Evolutionary conservation across 1,284 basidiomycete genomes (phyloP).

Genomic region (Serendipita sp.): DNA sequence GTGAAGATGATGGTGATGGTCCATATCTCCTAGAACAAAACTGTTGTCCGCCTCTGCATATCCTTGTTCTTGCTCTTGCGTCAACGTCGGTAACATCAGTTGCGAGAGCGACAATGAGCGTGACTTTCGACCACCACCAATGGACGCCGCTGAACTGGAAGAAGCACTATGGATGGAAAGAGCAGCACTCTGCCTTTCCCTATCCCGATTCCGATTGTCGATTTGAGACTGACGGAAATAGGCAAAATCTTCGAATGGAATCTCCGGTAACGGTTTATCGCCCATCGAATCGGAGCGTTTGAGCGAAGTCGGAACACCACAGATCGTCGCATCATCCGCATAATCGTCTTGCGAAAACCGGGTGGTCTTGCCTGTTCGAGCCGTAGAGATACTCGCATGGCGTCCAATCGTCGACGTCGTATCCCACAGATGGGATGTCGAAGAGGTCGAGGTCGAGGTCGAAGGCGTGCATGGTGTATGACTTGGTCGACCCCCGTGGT

Average conservation of each 20-base stretch:
- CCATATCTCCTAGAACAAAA: too few relatives aligned
- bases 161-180: too few relatives aligned
- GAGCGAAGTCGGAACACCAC: not conserved
- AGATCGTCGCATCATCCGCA: slow-evolving; percentile 1
- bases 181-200: too few relatives aligned
- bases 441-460: not conserved
- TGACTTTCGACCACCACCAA: too few relatives aligned
- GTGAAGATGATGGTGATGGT: too few relatives aligned
- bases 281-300: slow-evolving; percentile 3
- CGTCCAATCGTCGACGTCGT: not conserved
- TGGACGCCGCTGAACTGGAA: too few relatives aligned
- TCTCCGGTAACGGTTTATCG: not conserved
- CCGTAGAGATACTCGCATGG: slow-evolving; percentile 1
- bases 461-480: slow-evolving; percentile 1
- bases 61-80: too few relatives aligned
- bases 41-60: too few relatives aligned
- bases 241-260: not conserved
- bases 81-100: too few relatives aligned
- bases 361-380: not conserved
- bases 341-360: not conserved
- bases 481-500: not conserved
- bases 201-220: not conserved
- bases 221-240: not conserved
- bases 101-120: too few relatives aligned
- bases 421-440: not conserved